Evolutionary conservation across 2,329 filamentous ascomycete genomes (phyloP).

Genomic region (Colletotrichum sp.): DNA sequence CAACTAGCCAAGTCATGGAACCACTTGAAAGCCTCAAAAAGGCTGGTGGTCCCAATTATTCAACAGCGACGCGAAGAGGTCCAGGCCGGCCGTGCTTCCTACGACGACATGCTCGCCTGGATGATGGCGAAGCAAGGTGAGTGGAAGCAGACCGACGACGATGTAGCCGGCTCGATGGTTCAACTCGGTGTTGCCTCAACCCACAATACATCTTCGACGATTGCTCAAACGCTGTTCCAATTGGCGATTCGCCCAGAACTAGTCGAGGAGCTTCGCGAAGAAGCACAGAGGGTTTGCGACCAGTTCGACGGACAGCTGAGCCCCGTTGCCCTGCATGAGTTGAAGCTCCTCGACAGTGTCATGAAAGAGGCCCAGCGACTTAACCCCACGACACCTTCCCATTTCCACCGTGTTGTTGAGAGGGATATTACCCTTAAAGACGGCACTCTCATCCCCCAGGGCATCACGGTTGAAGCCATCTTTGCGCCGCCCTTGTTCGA

Average conservation of each 20-base stretch:
- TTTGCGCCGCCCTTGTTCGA: neutral
- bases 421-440: constrained; percentile 42
- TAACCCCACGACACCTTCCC: constrained; percentile 24
- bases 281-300: constrained; percentile 42
- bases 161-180: constrained; percentile 44
- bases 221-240: constrained; percentile 48
- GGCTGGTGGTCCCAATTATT: neutral
- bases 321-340: constrained; percentile 33
- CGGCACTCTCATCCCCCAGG: constrained; percentile 2
- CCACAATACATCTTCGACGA: constrained; percentile 48
- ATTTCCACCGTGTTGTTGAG: constrained; percentile 42
- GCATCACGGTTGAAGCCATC: constrained; percentile 41
- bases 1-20: neutral
- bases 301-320: constrained; percentile 32
- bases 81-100: neutral
- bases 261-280: constrained; percentile 52
- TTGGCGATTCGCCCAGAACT: constrained; percentile 53
- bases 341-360: constrained; percentile 38
- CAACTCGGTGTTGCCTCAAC: constrained; percentile 50
- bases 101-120: constrained; percentile 30
- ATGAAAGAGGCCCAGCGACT: constrained; percentile 38
- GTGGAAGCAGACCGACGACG: constrained; percentile 30
- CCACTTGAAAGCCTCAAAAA: neutral
- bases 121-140: constrained; percentile 39
- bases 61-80: neutral